A percentile compares a stretch with the other conserved stretches of the same genome.
Evolutionary conservation across 306 rosid genomes (phyloP).

Genomic region (Pyrus betulifolia): DNA sequence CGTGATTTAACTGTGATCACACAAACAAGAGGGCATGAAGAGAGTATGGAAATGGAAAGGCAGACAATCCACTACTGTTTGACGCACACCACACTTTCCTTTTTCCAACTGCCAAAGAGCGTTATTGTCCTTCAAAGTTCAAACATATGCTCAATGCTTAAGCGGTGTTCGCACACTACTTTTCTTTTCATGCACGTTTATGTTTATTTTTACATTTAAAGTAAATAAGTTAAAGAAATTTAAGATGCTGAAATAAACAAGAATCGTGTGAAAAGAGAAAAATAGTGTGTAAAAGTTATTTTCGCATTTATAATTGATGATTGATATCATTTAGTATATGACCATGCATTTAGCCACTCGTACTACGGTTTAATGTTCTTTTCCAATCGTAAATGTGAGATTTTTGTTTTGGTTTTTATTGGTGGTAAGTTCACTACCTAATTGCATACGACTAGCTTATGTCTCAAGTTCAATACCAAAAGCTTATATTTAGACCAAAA

Average conservation of each 20-base stretch:
- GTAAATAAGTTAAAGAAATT: too few relatives aligned
- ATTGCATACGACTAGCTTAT: neutral
- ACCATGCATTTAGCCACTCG: neutral
- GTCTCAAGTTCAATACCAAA: neutral
- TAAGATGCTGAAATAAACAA: too few relatives aligned
- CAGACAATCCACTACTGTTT: too few relatives aligned
- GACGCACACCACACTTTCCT: neutral
- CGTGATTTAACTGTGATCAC: too few relatives aligned
- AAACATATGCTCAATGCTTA: neutral
- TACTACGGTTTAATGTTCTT: too few relatives aligned
- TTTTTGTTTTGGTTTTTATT: too few relatives aligned
- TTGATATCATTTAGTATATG: neutral
- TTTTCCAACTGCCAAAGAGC: neutral
- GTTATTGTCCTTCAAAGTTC: slow-evolving; percentile 3
- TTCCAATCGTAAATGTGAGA: too few relatives aligned
- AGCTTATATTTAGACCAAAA: neutral
- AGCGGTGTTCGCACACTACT: neutral
- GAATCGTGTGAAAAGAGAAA: neutral
- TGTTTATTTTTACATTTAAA: neutral
- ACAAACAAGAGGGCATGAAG: too few relatives aligned
- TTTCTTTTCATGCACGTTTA: neutral
- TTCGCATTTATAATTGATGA: too few relatives aligned
- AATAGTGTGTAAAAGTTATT: too few relatives aligned
- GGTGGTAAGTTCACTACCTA: too few relatives aligned
- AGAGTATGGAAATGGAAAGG: too few relatives aligned